Percentiles rank a stretch among this genome's conserved stretches.
Conservation (phyloP, 1,284 basidiomycete species). For the Abortiporus biennis region DNA sequence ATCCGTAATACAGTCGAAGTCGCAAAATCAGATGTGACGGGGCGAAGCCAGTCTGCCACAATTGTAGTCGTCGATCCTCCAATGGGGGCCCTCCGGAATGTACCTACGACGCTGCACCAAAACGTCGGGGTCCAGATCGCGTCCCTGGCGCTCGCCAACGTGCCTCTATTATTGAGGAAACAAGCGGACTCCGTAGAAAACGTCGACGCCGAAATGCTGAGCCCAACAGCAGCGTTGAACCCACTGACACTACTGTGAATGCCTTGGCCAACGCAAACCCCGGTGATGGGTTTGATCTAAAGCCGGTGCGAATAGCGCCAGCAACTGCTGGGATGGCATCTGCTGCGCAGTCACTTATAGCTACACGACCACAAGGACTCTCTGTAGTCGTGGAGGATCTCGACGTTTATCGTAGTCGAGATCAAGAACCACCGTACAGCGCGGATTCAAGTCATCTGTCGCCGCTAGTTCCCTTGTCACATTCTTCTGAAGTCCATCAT, state of each 20-base stretch:
- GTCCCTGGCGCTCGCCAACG: slow-evolving; percentile 67
- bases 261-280: background rate
- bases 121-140: slow-evolving; percentile 72
- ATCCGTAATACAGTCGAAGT: slow-evolving; percentile 43
- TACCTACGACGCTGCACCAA: slow-evolving; percentile 60
- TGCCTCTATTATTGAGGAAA: slow-evolving; percentile 17
- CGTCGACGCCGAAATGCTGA: slow-evolving; percentile 15
- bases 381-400: slow-evolving; percentile 2
- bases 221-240: too few relatives aligned
- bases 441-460: slow-evolving; percentile 1
- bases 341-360: slow-evolving; percentile 20
- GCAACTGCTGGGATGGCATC: slow-evolving; percentile 8
- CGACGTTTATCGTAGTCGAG: slow-evolving; percentile 1
- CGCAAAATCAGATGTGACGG: slow-evolving; percentile 80
- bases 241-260: slow-evolving; percentile 8
- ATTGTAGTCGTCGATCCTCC: slow-evolving; percentile 47
- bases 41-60: slow-evolving; percentile 66
- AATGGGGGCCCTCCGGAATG: background rate
- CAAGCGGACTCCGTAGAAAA: slow-evolving; percentile 19
- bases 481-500: background rate
- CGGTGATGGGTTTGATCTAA: slow-evolving; percentile 5
- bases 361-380: slow-evolving; percentile 1
- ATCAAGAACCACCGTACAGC: slow-evolving; percentile 1
- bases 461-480: background rate
- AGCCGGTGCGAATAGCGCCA: slow-evolving; percentile 7